phyloP scores from a whole-genome alignment of 177 flowering plant species.

The Vitis hybrid region DNA sequence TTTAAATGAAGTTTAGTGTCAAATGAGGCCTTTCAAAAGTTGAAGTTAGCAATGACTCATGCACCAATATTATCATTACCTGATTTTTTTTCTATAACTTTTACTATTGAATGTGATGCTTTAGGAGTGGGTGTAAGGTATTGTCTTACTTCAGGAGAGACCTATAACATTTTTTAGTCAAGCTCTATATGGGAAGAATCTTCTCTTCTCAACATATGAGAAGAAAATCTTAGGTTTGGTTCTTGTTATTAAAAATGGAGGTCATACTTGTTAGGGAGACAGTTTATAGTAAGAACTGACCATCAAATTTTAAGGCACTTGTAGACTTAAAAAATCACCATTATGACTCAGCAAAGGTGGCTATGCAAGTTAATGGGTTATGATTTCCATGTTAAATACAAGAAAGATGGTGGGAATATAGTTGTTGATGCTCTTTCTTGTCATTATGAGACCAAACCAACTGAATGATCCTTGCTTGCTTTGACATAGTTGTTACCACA shows the following conservation, averaged over 20 bases:
- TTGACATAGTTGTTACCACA: neutral
- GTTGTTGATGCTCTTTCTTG: slow-evolving; percentile 1
- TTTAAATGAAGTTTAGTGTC: neutral
- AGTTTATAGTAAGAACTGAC: slow-evolving; percentile 6
- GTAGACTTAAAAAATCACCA: neutral
- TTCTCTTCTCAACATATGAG: slow-evolving; percentile 1
- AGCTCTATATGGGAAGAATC: neutral
- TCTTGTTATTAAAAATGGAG: slow-evolving; percentile 4
- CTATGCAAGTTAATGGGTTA: slow-evolving; percentile 10
- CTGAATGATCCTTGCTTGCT: neutral
- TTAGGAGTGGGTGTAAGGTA: neutral
- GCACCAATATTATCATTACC: slow-evolving; percentile 6
- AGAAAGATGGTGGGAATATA: neutral
- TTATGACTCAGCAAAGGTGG: slow-evolving; percentile 13
- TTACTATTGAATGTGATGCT: slow-evolving; percentile 8
- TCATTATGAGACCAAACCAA: neutral
- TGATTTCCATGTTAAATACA: slow-evolving; percentile 7
- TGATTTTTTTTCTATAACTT: neutral
- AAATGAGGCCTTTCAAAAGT: neutral
- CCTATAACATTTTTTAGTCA: neutral
- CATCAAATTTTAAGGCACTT: slow-evolving; percentile 9
- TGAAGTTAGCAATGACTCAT: neutral
- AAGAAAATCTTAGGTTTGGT: slow-evolving; percentile 10
- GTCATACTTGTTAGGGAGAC: slow-evolving; percentile 5
- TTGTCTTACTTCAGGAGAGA: slow-evolving; percentile 3